These are phyloP conservation scores for Penicillium turbatum DNA, from an alignment of 495 filamentous ascomycete species.

Conservation along the genomic window DNA sequence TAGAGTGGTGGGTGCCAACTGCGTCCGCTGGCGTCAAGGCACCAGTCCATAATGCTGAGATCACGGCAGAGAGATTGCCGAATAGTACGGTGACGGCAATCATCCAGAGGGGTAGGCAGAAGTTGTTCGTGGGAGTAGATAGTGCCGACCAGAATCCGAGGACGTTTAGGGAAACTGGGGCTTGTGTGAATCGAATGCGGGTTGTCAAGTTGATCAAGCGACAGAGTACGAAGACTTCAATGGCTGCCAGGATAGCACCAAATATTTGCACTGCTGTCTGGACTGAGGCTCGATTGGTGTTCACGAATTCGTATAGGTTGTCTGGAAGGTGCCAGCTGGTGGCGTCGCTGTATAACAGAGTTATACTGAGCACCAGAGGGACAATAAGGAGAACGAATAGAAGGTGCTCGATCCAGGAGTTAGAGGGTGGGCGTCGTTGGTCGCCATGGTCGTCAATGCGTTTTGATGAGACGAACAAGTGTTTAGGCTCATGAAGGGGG, in stretches of 20 bases:
- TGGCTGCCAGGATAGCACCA: conserved; percentile 5
- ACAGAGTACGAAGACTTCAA: conserved; percentile 9
- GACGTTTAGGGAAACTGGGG: conserved; percentile 9
- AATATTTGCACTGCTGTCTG: conserved; percentile 21
- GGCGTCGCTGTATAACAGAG: conserved; percentile 11
- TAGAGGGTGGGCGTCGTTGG: neutral
- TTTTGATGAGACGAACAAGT: neutral
- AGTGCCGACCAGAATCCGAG: conserved; percentile 19
- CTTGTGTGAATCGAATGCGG: conserved; percentile 6
- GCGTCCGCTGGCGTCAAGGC: conserved; percentile 28
- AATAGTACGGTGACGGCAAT: conserved; percentile 18
- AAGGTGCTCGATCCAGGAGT: neutral
- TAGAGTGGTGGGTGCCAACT: neutral
- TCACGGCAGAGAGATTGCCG: conserved; percentile 14
- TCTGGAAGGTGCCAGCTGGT: conserved; percentile 7
- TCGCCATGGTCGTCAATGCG: neutral
- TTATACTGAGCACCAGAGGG: neutral
- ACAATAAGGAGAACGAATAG: neutral
- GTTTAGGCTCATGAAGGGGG: neutral
- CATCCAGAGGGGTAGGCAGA: conserved; percentile 4
- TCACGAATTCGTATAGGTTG: conserved; percentile 7
- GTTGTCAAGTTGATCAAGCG: conserved; percentile 11
- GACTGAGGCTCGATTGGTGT: conserved; percentile 13
- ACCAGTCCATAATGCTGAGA: conserved; percentile 35
- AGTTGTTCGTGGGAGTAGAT: conserved; percentile 1